phyloP scores from a whole-genome alignment of 306 rosid species.

The Cucurbita pepo region DNA sequence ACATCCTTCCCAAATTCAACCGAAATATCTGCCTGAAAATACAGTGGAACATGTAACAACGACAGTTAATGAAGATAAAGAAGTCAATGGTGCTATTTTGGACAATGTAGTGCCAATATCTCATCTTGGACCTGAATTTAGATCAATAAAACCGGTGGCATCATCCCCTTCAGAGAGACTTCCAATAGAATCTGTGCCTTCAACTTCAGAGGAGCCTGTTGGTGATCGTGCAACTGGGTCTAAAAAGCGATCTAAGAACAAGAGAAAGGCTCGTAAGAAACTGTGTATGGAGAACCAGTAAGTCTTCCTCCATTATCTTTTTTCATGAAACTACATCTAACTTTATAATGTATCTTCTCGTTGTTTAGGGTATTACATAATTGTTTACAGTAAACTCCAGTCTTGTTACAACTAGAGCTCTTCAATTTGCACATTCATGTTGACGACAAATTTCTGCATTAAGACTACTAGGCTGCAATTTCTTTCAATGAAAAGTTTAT shows the following conservation, averaged over 20 bases:
- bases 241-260: conserved; percentile 29
- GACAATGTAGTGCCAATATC: neutral
- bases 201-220: conserved; percentile 4
- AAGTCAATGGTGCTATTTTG: neutral
- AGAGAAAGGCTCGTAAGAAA: conserved; percentile 28
- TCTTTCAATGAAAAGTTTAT: neutral
- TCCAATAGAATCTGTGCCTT: conserved; percentile 16
- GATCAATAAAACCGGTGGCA: conserved; percentile 2
- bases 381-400: neutral
- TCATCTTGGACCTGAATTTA: conserved; percentile 13
- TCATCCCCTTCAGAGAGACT: neutral
- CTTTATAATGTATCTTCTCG: neutral
- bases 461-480: neutral
- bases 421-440: neutral
- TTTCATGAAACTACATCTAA: neutral
- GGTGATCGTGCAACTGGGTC: conserved; percentile 7
- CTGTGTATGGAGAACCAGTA: conserved; percentile 16
- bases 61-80: neutral
- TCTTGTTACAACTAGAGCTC: neutral
- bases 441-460: neutral
- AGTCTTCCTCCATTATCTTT: conserved; percentile 2
- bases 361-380: neutral
- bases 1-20: neutral
- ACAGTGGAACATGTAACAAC: neutral
- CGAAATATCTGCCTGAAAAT: neutral